Conservation (phyloP, 2,329 filamentous ascomycete genomes). For the Aspergillus transmontanensis region DNA sequence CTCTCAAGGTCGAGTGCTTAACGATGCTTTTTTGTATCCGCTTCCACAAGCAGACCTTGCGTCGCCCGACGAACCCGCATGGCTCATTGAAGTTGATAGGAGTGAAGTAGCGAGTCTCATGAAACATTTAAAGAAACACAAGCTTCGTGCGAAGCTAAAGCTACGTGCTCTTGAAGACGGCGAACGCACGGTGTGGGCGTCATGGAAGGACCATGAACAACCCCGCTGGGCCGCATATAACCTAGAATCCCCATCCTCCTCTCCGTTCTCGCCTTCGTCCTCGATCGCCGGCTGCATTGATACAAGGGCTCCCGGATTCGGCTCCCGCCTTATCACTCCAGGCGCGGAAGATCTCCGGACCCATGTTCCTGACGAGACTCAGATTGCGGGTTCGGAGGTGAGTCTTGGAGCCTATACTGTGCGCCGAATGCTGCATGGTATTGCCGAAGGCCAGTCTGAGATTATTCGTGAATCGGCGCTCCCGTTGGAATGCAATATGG, state of each 20-base stretch:
- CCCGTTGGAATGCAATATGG: slow-evolving; percentile 87
- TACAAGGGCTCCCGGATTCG: slow-evolving; percentile 44
- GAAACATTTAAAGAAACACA: slow-evolving; percentile 80
- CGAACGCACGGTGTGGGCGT: slow-evolving; percentile 71
- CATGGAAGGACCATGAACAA: slow-evolving; percentile 64
- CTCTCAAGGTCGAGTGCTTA: slow-evolving; percentile 77
- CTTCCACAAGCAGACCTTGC: slow-evolving; percentile 40
- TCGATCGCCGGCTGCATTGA: slow-evolving; percentile 40
- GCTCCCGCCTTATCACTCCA: slow-evolving; percentile 41
- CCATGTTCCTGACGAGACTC: slow-evolving; percentile 34
- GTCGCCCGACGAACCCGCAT: slow-evolving; percentile 46
- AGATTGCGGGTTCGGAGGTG: slow-evolving; percentile 51
- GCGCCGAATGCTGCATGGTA: slow-evolving; percentile 75
- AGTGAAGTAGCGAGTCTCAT: slow-evolving; percentile 63
- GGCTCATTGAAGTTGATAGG: slow-evolving; percentile 82
- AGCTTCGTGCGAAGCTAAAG: slow-evolving; percentile 76
- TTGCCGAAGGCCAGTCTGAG: slow-evolving; percentile 83
- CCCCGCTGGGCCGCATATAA: slow-evolving; percentile 43
- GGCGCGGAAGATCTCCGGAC: slow-evolving; percentile 36
- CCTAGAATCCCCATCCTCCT: slow-evolving; percentile 35
- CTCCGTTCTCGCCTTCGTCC: slow-evolving; percentile 31
- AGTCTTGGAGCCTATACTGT: slow-evolving; percentile 68
- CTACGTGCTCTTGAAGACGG: slow-evolving; percentile 66
- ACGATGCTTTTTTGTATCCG: slow-evolving; percentile 90
- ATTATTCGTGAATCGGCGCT: slow-evolving; percentile 71